These are phyloP conservation scores for Diaporthe longicolla DNA, from an alignment of 2,329 filamentous ascomycete genomes.

Conservation along the genomic window DNA sequence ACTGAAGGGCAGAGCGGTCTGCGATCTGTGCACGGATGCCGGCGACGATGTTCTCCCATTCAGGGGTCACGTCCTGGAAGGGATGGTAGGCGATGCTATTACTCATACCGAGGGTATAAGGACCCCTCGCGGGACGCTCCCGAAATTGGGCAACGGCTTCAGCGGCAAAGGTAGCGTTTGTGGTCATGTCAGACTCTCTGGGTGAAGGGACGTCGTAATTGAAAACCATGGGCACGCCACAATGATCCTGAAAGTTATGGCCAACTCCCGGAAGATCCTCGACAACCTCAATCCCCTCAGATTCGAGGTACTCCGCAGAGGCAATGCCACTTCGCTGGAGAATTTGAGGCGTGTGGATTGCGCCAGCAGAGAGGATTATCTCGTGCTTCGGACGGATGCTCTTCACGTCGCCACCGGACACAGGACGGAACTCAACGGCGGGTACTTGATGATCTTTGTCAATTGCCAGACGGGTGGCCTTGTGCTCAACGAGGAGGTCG, in stretches of 20 bases:
- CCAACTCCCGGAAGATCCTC: constrained; percentile 52
- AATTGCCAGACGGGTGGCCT: neutral
- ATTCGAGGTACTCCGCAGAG: constrained; percentile 45
- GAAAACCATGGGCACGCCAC: constrained; percentile 8
- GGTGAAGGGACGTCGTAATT: neutral
- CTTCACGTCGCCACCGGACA: neutral
- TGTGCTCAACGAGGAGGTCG: constrained; percentile 18
- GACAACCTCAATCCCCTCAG: constrained; percentile 48
- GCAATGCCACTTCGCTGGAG: constrained; percentile 54
- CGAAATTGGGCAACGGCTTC: constrained; percentile 17
- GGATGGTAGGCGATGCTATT: constrained; percentile 9
- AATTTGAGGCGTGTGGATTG: constrained; percentile 51
- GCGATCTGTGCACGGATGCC: constrained; percentile 11
- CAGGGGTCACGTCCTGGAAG: constrained; percentile 5
- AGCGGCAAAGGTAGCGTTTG: constrained; percentile 17
- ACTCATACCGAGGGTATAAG: constrained; percentile 5
- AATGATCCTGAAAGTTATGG: constrained; percentile 49
- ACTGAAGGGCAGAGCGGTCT: constrained; percentile 15
- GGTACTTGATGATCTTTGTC: neutral
- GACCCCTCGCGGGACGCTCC: constrained; percentile 14
- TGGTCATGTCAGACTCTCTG: neutral
- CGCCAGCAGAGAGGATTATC: constrained; percentile 51
- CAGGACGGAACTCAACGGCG: constrained; percentile 1
- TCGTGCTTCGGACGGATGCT: constrained; percentile 43
- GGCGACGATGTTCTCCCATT: constrained; percentile 12